Evolutionary conservation across 2,329 filamentous ascomycete genomes (phyloP), one percentile per base, ranked within the genome.

Genomic region (Aulographum hederae): DNA sequence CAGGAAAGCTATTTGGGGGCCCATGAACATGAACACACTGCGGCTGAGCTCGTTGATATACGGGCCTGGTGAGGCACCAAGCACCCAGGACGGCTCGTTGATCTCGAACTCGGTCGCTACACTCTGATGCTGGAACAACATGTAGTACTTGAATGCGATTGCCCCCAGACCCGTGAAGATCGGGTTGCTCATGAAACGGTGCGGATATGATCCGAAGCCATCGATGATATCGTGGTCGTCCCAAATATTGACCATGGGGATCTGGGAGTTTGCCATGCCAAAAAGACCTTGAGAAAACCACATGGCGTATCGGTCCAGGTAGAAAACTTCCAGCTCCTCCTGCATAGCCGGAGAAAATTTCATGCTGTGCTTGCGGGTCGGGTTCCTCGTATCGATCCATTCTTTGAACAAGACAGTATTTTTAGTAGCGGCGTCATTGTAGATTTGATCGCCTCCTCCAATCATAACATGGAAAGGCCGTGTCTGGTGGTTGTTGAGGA

Each of bases 261-360:
- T 95, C 50, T 95, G 86, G 2, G 79, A 78, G 43, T 77, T 85
- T 4, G 86, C 89, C 47, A 98, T 69, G n/a, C 78, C 73, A 46
- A 94, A 98, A 4, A 95, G 59, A 0, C 91, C 89, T 45, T 92
- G 85, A 0, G 85, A 94, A 53, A 95, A 98, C 85, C 89, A 98
- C 66, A 75, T 78, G 37, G 73, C 72, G 46, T 98, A 98, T 14
- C 80, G 70, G 36, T 92, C 69, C 0, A 98, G 64, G 46, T 92
- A 98, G 45, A 91, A 94, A 1, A 56, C 57, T 47, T 98, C 89
- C 4, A 98, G 58, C 53, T 98, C 84, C 29, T 80, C 69, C 46
- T 91, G 82, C 69, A 98, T 76, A 35, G 79, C 78, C 0, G 67
- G 54, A 0, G 75, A 80, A 45, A 95, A 89, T 0, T 78, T 71